Conservation (phyloP, 176 grass and related monocot species). For the Pontederia paniculata region DNA sequence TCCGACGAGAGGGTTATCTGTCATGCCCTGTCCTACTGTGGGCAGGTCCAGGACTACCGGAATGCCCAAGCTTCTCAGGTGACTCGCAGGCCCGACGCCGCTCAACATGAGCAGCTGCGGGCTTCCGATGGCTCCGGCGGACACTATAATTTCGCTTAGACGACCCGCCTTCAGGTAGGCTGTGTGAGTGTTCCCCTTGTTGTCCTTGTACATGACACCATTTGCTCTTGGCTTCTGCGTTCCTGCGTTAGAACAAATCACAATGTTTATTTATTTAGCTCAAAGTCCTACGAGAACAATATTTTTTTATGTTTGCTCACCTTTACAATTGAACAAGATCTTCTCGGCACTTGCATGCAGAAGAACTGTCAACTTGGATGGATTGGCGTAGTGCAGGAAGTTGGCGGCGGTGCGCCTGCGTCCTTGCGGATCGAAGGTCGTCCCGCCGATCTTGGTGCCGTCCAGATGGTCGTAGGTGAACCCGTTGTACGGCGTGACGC, state of each 20-base stretch:
- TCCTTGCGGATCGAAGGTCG: slow-evolving; percentile 46
- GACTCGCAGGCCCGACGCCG: not conserved
- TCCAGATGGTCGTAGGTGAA: slow-evolving; percentile 64
- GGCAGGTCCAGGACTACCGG: slow-evolving; percentile 3
- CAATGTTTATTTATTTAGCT: too few species aligned
- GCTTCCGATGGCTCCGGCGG: slow-evolving; percentile 4
- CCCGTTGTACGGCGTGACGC: slow-evolving; percentile 41
- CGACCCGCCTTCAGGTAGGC: slow-evolving; percentile 2
- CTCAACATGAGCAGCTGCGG: slow-evolving; percentile 13
- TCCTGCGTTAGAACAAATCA: not conserved
- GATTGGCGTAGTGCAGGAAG: slow-evolving; percentile 37
- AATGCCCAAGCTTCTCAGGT: slow-evolving; percentile 7
- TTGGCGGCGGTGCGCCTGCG: slow-evolving; percentile 60
- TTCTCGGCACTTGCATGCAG: slow-evolving; percentile 47
- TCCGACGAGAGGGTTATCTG: slow-evolving; percentile 8
- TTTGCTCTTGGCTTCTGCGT: not conserved
- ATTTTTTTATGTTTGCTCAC: slow-evolving; percentile 11
- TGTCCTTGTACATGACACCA: not conserved
- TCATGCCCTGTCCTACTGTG: slow-evolving; percentile 2
- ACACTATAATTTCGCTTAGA: slow-evolving; percentile 7
- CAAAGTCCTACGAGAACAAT: too few species aligned
- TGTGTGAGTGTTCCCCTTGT: not conserved
- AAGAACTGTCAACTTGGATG: slow-evolving; percentile 37
- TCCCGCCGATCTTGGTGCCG: slow-evolving; percentile 54
- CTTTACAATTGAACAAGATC: slow-evolving; percentile 44